Evolutionary conservation across 495 filamentous ascomycete genomes (phyloP).

Genomic region (Aspergillus taichungensis): DNA sequence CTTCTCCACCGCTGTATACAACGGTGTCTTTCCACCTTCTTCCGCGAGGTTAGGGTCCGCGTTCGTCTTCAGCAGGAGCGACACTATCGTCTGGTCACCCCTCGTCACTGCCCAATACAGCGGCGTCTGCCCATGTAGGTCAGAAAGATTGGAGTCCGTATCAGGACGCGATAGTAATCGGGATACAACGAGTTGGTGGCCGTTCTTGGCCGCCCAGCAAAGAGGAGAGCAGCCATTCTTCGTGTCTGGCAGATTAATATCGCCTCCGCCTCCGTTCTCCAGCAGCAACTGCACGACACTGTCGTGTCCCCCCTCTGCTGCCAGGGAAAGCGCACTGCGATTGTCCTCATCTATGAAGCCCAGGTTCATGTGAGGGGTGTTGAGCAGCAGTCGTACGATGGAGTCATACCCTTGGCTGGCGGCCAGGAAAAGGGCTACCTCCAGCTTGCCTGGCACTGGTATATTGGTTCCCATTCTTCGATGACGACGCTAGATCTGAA

Average conservation of each 20-base stretch:
- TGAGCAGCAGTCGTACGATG: constrained; percentile 25
- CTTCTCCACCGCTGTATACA: constrained; percentile 11
- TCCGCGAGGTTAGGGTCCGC: constrained; percentile 13
- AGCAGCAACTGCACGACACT: constrained; percentile 25
- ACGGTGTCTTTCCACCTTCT: constrained; percentile 21
- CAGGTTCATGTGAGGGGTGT: constrained; percentile 19
- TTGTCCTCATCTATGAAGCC: constrained; percentile 16
- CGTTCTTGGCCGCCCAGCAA: constrained; percentile 26
- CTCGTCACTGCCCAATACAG: constrained; percentile 22
- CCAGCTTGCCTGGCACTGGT: constrained; percentile 9
- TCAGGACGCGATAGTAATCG: constrained; percentile 9
- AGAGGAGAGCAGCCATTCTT: constrained; percentile 23
- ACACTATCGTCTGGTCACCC: constrained; percentile 15
- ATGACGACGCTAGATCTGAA: neutral
- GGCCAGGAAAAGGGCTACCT: constrained; percentile 23
- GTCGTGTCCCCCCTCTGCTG: constrained; percentile 27
- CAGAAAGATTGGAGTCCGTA: constrained; percentile 14
- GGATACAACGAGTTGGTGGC: constrained; percentile 22
- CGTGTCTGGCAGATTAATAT: constrained; percentile 13
- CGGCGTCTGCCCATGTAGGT: constrained; percentile 23
- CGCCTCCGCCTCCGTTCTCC: constrained; percentile 8
- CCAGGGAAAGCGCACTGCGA: constrained; percentile 28
- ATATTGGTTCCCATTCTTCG: constrained; percentile 7
- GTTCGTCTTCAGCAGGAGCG: constrained; percentile 12
- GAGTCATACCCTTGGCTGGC: constrained; percentile 27